Evolutionary conservation across 148 eudicot genomes (phyloP), one percentile per base, ranked within the genome.

Genomic region (Silene latifolia): DNA sequence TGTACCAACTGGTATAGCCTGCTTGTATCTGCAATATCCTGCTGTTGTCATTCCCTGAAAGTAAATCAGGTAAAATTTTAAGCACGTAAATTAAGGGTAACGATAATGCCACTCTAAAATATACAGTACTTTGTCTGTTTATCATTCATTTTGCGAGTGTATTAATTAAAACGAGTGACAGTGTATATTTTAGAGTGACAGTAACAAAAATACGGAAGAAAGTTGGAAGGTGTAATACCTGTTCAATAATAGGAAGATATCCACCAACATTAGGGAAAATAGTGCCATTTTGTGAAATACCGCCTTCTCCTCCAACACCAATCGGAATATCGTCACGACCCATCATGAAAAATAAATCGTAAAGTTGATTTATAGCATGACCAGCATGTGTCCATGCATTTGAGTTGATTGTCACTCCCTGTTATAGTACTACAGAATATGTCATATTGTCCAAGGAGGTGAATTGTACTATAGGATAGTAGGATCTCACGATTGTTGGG

Each of bases 281-380:
- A 60, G 88, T 80, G 25, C 98, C 93, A 68, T 88, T 77, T 75
- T 86, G 77, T 27, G 87, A 85, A 63, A 94, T 90, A 48, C 92
- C 97, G 63, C 93, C 98, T 59, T 91, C 98, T 15, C 98, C 98
- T 69, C 98, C 98, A 6, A 90, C 87, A 6, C 98, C 97, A 21
- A 94, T 90, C 24, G 82, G 80, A 61, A 94, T 78, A 73, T 94
- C 97, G 35, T 94, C 93, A 3, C 98, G 83, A 7, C 81, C 93
- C 98, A 94, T 91, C 98, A 94, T 94, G 83, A 82, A 86, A 44
- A 94, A 91, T 61, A 94, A 46, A 81, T 94, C 96, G 61, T 94
- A 91, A 0, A 94, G 63, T 13, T 91, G 98, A 81, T 94, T 90
- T 42, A 91, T 90, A 3, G 98, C 88, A 54, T 91, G 98, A 19